These are phyloP conservation scores for Neodidymelliopsis sp. DNA, from an alignment of 2,329 filamentous ascomycete genomes.

Conservation along the genomic window DNA sequence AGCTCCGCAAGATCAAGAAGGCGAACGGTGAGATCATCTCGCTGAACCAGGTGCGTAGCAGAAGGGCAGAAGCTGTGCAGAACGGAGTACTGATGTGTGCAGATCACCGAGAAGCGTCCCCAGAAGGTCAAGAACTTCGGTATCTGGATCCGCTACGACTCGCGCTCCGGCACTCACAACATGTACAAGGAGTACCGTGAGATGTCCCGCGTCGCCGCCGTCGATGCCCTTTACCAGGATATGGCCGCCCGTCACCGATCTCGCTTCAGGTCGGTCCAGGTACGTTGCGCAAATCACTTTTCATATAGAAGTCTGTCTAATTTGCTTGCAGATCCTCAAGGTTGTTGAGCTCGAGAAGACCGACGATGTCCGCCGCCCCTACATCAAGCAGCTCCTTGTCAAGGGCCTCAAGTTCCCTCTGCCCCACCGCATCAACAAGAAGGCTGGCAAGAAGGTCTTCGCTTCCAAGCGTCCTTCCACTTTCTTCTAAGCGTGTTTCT, in stretches of 20 bases:
- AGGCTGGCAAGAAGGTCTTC: constrained; percentile 88
- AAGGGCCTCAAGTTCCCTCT: constrained; percentile 99
- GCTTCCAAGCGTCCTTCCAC: constrained; percentile 91
- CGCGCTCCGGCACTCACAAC: constrained; percentile 99
- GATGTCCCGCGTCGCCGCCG: constrained; percentile 93
- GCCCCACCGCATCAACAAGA: constrained; percentile 91
- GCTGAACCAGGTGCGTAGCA: constrained; percentile 83
- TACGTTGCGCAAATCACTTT: constrained; percentile 60
- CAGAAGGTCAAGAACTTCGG: constrained; percentile 99
- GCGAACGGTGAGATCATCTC: constrained; percentile 98
- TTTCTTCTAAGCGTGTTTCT: constrained; percentile 80
- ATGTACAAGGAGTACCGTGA: constrained; percentile 99
- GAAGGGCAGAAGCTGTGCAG: neutral
- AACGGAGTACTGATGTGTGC: constrained; percentile 22
- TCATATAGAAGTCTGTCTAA: neutral
- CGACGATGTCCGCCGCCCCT: constrained; percentile 94
- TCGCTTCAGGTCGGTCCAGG: constrained; percentile 98
- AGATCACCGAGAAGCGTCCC: constrained; percentile 99
- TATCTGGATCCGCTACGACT: constrained; percentile 99
- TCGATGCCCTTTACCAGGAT: constrained; percentile 98
- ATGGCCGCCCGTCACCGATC: constrained; percentile 99
- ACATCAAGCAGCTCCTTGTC: constrained; percentile 97
- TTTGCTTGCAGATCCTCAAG: constrained; percentile 80
- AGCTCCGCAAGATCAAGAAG: constrained; percentile 99
- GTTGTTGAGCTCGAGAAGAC: constrained; percentile 96